Evolutionary conservation across 257 asterid genomes (phyloP), one percentile per base, ranked within the genome.

Genomic region (Buddleja alternifolia): DNA sequence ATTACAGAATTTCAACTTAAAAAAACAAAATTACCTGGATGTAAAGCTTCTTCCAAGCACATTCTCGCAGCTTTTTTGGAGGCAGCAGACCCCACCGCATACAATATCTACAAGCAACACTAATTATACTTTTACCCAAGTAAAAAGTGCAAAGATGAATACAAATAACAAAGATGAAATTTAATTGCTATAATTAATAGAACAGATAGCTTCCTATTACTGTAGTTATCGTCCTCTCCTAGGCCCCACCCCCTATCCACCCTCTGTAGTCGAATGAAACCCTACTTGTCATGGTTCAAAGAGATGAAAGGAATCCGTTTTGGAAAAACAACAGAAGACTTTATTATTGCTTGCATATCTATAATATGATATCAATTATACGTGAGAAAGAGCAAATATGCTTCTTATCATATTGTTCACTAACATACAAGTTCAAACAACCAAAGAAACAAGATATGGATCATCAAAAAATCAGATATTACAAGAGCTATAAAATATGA

Each of bases 81-180:
- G 87, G 88, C 84, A 86, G 73, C 23, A 90, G 77, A 73, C 98
- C 97, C 98, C 98, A 93, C 63, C 98, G 81, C 89, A 93, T 79
- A 67, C 87, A 78, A 73, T 90, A 93, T 55, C 88, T 83, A 72
- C 71, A 69, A 16, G 58, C 65, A 73, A 64, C 48, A 73, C 16
- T 1, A 34, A 23, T 34, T 39, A 46, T 75, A 72, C 56, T 40
- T 29, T 41, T 70, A 1, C 5, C 40, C 37, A 12, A 8, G 0
- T 20, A 36, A 58, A 32, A 68, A 29, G 44, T 29, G 24, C 39
- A 55, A 4, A 40, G 17, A 46, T 14, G 62, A 62, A 60, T 32
- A 41, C 15, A 50, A 6, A 60, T 19, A 57, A 15, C 5, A n/a
- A 46, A 51, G 41, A 21, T 47, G 69, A 57, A 23, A 57, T 32